A percentile compares a stretch with the other conserved stretches of the same genome.
These are phyloP conservation scores for Anethum foeniculum DNA, from an alignment of 140 eudicot species.

Conservation along the genomic window DNA sequence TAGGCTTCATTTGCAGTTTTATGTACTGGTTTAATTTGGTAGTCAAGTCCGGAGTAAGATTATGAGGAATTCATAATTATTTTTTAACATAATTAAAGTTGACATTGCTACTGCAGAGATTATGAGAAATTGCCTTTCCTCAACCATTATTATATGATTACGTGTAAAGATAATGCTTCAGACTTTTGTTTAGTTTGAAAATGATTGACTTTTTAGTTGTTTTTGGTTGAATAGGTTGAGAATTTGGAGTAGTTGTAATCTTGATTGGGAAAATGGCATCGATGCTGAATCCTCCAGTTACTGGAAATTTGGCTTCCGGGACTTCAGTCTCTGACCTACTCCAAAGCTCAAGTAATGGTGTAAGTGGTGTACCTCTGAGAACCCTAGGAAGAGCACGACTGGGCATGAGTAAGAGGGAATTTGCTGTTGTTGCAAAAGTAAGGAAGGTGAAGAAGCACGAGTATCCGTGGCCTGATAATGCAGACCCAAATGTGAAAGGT, in stretches of 20 bases:
- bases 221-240: conserved; percentile 24
- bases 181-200: not conserved
- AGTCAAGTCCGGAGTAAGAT: too few relatives aligned
- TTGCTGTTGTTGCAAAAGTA: conserved; percentile 45
- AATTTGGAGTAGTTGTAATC: conserved; percentile 20
- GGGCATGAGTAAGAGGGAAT: conserved; percentile 37
- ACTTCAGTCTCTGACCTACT: conserved; percentile 72
- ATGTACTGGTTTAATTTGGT: not conserved
- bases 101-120: too few relatives aligned
- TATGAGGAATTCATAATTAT: not conserved
- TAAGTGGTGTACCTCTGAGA: conserved; percentile 62
- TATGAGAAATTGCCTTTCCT: not conserved
- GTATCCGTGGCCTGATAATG: conserved; percentile 81
- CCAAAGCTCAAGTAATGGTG: conserved; percentile 51
- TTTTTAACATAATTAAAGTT: too few relatives aligned
- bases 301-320: conserved; percentile 48
- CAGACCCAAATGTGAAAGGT: conserved; percentile 79
- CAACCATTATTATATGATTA: not conserved
- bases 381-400: conserved; percentile 50
- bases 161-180: not conserved
- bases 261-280: conserved; percentile 52
- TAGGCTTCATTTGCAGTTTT: not conserved
- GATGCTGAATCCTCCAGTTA: conserved; percentile 40
- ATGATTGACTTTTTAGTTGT: conserved; percentile 46
- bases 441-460: conserved; percentile 69